phyloP scores from a whole-genome alignment of 495 filamentous ascomycete species.

The Penicillium argentinense region DNA sequence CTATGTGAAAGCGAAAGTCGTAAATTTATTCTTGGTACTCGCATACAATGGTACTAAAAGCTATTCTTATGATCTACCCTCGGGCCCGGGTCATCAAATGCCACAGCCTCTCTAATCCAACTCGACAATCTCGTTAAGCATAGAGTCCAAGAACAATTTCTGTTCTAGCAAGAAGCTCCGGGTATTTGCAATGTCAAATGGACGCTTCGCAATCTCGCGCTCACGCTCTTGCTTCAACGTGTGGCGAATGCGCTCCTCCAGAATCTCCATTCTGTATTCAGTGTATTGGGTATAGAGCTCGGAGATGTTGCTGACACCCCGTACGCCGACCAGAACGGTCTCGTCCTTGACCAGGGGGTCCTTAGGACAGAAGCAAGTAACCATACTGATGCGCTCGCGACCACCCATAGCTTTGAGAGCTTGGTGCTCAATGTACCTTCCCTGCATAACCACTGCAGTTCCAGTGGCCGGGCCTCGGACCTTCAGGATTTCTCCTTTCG shows the following conservation, averaged over 20 bases:
- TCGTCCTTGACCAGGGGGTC: slow-evolving; percentile 59
- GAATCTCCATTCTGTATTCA: slow-evolving; percentile 60
- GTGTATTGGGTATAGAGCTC: slow-evolving; percentile 69
- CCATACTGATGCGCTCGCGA: slow-evolving; percentile 69
- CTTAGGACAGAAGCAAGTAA: slow-evolving; percentile 68
- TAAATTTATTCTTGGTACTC: no score
- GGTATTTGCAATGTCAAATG: slow-evolving; percentile 35
- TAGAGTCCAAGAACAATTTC: slow-evolving; percentile 49
- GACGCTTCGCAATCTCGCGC: slow-evolving; percentile 2
- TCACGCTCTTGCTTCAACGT: slow-evolving; percentile 31
- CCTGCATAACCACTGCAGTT: slow-evolving; percentile 67
- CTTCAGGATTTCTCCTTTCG: slow-evolving; percentile 61
- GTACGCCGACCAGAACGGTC: slow-evolving; percentile 59
- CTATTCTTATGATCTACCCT: no score
- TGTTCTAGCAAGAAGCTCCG: slow-evolving; percentile 47
- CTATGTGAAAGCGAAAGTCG: no score
- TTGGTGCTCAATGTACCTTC: slow-evolving; percentile 69
- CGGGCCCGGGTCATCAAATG: no score
- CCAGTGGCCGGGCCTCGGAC: slow-evolving; percentile 69
- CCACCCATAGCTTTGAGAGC: slow-evolving; percentile 61
- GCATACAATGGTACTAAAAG: no score
- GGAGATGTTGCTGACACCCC: slow-evolving; percentile 58
- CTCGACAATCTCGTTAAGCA: no score
- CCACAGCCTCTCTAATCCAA: no score
- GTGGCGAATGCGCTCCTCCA: slow-evolving; percentile 32